Conservation (phyloP, 352 stramenopile species). For the Phytophthora melonis region DNA sequence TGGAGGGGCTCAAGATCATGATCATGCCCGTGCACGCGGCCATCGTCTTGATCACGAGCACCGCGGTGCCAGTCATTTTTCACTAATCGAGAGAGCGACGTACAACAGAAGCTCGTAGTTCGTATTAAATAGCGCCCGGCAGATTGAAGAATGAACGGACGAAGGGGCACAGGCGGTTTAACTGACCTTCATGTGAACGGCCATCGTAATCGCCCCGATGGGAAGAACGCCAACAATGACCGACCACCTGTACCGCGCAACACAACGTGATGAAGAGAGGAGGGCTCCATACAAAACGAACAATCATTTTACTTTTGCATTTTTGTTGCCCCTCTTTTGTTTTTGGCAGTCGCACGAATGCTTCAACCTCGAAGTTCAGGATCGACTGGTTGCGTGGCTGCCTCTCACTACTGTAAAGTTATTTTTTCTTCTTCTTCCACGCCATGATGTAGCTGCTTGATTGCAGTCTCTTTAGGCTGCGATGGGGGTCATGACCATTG, state of each 20-base stretch:
- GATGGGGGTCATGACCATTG: conserved; percentile 34
- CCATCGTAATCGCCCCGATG: conserved; percentile 29
- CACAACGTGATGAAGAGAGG: conserved; percentile 20
- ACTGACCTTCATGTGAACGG: neutral
- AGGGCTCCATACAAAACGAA: neutral
- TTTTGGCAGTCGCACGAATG: conserved; percentile 24
- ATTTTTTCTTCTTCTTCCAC: too few relatives aligned
- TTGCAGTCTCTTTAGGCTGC: conserved; percentile 13
- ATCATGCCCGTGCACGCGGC: conserved; percentile 40
- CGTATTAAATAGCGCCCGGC: neutral
- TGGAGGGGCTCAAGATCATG: conserved; percentile 61
- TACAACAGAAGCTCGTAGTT: neutral
- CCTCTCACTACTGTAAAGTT: too few relatives aligned
- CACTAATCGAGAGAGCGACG: conserved; percentile 1
- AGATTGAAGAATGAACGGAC: conserved; percentile 28
- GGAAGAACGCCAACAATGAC: conserved; percentile 30
- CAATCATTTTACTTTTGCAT: neutral
- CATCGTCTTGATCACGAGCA: conserved; percentile 41
- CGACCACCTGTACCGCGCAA: neutral
- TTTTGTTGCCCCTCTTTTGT: conserved; percentile 16
- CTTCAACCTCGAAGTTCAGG: conserved; percentile 24
- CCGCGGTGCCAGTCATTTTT: conserved; percentile 33
- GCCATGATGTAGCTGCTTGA: too few relatives aligned
- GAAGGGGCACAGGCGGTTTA: conserved; percentile 13
- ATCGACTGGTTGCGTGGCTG: neutral